Percentiles rank a stretch among this genome's conserved stretches.
phyloP scores from a whole-genome alignment of 2,329 filamentous ascomycete genomes.

The Exophiala oligosperma region DNA sequence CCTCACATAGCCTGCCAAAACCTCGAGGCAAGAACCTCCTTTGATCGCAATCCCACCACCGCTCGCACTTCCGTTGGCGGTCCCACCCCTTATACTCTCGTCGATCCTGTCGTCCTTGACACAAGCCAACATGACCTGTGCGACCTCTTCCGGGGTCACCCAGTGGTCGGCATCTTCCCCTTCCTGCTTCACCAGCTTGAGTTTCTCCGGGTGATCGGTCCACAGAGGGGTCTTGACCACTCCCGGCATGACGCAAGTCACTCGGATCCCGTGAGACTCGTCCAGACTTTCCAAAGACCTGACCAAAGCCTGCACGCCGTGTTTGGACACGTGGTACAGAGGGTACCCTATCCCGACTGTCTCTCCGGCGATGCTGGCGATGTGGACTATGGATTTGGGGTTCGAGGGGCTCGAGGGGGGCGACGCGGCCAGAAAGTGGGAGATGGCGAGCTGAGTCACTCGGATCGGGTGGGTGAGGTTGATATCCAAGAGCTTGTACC shows the following conservation, averaged over 20 bases:
- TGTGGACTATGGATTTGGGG: constrained; percentile 48
- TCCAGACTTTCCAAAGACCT: constrained; percentile 54
- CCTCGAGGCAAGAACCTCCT: constrained; percentile 55
- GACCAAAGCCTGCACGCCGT: constrained; percentile 50
- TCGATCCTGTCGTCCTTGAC: constrained; percentile 49
- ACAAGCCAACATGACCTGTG: constrained; percentile 57
- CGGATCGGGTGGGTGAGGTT: constrained; percentile 56
- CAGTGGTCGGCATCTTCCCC: constrained; percentile 53
- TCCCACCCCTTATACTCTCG: neutral
- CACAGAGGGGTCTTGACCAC: constrained; percentile 63
- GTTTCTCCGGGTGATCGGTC: constrained; percentile 62
- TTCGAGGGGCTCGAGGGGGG: constrained; percentile 16
- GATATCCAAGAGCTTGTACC: constrained; percentile 51
- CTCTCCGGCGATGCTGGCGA: constrained; percentile 51
- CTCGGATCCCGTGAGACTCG: constrained; percentile 50
- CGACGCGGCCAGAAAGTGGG: constrained; percentile 45
- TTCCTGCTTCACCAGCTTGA: constrained; percentile 49
- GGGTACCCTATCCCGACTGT: constrained; percentile 40
- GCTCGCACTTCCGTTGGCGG: neutral
- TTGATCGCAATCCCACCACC: constrained; percentile 33
- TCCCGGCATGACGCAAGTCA: constrained; percentile 62
- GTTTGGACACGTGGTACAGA: constrained; percentile 52
- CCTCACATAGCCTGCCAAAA: constrained; percentile 53
- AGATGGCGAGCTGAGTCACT: constrained; percentile 51
- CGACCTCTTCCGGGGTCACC: constrained; percentile 63